Evolutionary conservation across 495 filamentous ascomycete species (phyloP), one percentile per base, ranked within the genome.

Genomic region (Xylaria curta): DNA sequence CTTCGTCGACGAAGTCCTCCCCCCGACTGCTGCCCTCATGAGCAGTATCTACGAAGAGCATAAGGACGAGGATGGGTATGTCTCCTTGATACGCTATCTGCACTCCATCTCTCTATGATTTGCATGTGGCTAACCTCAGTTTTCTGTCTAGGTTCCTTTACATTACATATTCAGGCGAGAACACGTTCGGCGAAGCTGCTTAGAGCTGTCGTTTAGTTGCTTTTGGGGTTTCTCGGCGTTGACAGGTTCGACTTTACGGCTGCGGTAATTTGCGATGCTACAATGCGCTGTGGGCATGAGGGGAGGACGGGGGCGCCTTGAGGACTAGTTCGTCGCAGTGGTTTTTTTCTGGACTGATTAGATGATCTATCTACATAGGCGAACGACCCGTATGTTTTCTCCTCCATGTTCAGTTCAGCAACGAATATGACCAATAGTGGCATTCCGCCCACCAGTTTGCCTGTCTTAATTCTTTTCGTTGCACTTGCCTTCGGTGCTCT

Each of bases 21-120:
- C 96, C 46, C 96, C 96, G 0, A 98, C 96, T 3, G 96, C 96
- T 58, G 96, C 96, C 59, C 90, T 99, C 56, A 99, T 99, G 96
- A 97, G 93, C 88, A 94, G 91, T 81, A 99, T 99, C 84, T 99
- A 98, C 81, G 96, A 99, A 82, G 96, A 99, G 83, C 95, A 98
- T 89, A 97, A 98, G 84, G 87, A 87, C 71, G 86, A 93, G 86
- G 85, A 94, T 83, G 89, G 92, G 90, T 86, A 85, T 76, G 82
- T 82, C 46, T 36, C 47, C 40, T 60, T 26, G 64, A 26, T 54
- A 38, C 54, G 33, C 42, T 10, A 58, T 49, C 3, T 33, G 33
- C 42, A 36, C 53, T 44, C n/a, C 40, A 2, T 49, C 42, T 42
- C 19, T 36, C 0, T 70, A 28, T 42, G n/a, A 19, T 58, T 19